Evolutionary conservation across 352 stramenopile species (phyloP).

Genomic region (Phytophthora litchii): DNA sequence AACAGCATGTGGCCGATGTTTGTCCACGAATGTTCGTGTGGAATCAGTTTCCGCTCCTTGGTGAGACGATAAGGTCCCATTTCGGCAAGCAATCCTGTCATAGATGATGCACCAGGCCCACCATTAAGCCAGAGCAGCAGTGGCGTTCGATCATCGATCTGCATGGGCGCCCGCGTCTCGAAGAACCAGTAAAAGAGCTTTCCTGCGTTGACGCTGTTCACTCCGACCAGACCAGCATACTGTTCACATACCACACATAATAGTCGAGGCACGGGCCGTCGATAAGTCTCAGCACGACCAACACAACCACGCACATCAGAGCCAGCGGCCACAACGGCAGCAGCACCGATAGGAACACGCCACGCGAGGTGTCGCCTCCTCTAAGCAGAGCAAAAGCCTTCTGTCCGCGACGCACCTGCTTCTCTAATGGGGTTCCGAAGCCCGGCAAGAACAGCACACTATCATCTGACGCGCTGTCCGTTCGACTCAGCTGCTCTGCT

Average conservation of each 20-base stretch:
- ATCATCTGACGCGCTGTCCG: slow-evolving; percentile 31
- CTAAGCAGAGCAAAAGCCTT: slow-evolving; percentile 7
- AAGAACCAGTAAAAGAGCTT: slow-evolving; percentile 91
- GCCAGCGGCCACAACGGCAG: slow-evolving; percentile 26
- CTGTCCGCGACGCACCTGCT: slow-evolving; percentile 44
- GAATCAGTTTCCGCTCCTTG: slow-evolving; percentile 68
- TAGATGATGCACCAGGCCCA: slow-evolving; percentile 76
- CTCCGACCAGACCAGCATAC: slow-evolving; percentile 73
- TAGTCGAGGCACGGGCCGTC: slow-evolving; percentile 28
- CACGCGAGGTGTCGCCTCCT: slow-evolving; percentile 4
- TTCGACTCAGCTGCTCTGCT: slow-evolving; percentile 8
- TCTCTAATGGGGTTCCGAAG: slow-evolving; percentile 72
- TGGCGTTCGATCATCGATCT: slow-evolving; percentile 57
- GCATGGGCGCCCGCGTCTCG: slow-evolving; percentile 54
- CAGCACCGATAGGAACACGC: slow-evolving; percentile 11
- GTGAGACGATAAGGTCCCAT: slow-evolving; percentile 82
- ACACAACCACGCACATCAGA: slow-evolving; percentile 26
- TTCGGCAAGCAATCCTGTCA: slow-evolving; percentile 79
- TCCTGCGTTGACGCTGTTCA: slow-evolving; percentile 59
- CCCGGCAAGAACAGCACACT: slow-evolving; percentile 65
- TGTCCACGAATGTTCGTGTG: slow-evolving; percentile 74
- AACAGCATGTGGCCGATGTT: slow-evolving; percentile 85
- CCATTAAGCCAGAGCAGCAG: slow-evolving; percentile 86
- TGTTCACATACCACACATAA: slow-evolving; percentile 46
- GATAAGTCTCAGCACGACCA: slow-evolving; percentile 33